Percentiles rank a stretch among this genome's conserved stretches.
Evolutionary conservation across 2,329 filamentous ascomycete genomes (phyloP).

Genomic region (Alternaria conjuncta): DNA sequence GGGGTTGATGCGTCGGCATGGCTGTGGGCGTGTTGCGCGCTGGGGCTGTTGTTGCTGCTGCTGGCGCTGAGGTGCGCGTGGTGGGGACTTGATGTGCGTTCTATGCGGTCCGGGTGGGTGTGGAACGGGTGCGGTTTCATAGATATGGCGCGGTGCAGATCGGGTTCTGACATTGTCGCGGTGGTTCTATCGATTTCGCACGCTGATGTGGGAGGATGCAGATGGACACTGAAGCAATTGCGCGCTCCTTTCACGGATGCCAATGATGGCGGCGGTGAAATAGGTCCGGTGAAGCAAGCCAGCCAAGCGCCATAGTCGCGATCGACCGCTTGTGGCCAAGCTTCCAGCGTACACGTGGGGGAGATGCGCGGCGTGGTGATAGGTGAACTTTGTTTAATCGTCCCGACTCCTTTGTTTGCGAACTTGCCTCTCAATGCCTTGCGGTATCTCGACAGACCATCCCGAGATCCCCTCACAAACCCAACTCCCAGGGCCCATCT

Average conservation of each 20-base stretch:
- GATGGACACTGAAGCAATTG: background rate
- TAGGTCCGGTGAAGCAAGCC: background rate
- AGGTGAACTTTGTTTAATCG: background rate
- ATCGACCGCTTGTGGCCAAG: constrained; percentile 4
- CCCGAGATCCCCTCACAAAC: background rate
- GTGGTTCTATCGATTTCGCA: background rate
- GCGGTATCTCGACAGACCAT: background rate
- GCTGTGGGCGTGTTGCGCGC: constrained; percentile 3
- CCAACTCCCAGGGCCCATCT: background rate
- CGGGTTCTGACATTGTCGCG: constrained; percentile 50
- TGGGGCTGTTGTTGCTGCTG: constrained; percentile 19
- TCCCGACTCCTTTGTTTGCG: background rate
- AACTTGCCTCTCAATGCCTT: background rate
- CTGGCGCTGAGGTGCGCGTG: constrained; percentile 18
- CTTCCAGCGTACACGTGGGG: constrained; percentile 20
- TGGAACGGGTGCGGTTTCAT: constrained; percentile 55
- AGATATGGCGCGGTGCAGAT: constrained; percentile 57
- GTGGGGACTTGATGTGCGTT: constrained; percentile 40
- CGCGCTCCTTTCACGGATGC: background rate
- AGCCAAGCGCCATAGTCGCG: background rate
- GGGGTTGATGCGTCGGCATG: constrained; percentile 17
- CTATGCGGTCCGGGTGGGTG: constrained; percentile 34
- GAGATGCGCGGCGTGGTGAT: constrained; percentile 11
- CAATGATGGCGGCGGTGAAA: background rate
- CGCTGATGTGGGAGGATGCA: background rate